Evolutionary conservation across 306 rosid genomes (phyloP), one percentile per base, ranked within the genome.

Genomic region (Biancaea sappan): DNA sequence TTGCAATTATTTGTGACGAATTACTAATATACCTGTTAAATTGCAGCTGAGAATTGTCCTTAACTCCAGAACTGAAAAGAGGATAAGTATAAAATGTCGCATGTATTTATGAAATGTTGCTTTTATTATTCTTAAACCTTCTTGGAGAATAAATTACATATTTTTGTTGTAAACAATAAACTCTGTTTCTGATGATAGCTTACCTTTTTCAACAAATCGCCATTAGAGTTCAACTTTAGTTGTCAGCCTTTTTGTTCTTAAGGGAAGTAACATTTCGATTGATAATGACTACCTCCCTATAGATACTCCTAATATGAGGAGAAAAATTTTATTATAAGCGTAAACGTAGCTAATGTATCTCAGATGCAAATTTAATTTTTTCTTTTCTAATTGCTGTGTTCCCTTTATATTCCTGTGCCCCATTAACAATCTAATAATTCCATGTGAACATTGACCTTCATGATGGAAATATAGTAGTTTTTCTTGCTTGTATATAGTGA

Each of bases 331-430:
- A 44, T 37, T 73, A 25, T n/a, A 3, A 59, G 64, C 67, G 28
- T 61, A 18, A 48, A 37, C 43, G 10, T 51, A 43, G 70, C 12
- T 61, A 25, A 53, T 72, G 54, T 22, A 53, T 71, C 48, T 66
- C 37, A 14, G 53, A 59, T 65, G 47, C 53, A 24, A 35, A 68
- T 7, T 78, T 9, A 14, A 76, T 59, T 69, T 66, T 19, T 3
- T 48, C 41, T 19, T 2, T 4, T 40, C 50, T 29, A 1, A 15
- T 24, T 61, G 35, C 56, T 44, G 28, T 2, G n/a, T n/a, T n/a
- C n/a, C n/a, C 41, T 67, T 47, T 48, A 8, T n/a, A 43, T 5
- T 24, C 26, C 31, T 7, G 34, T 60, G 52, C 43, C 31, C 32
- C 8, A 29, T 37, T 65, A 35, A 19, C 12, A 67, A 8, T 63